phyloP scores from a whole-genome alignment of 2,329 filamentous ascomycete genomes.

The Colletotrichum lindemuthianum region DNA sequence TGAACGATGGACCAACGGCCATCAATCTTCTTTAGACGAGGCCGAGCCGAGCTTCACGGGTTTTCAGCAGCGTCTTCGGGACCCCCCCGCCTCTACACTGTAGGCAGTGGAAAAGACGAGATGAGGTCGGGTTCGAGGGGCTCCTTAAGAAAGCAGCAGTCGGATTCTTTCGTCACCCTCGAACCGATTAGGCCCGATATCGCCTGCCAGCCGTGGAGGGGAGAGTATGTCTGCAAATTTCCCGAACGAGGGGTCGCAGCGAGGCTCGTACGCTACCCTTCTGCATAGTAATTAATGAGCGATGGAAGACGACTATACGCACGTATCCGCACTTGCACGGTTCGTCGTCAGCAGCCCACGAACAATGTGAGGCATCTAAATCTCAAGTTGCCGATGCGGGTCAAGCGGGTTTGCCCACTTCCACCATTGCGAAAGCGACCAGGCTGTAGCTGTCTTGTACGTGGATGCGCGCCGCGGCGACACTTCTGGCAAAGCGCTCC shows the following conservation, averaged over 20 bases:
- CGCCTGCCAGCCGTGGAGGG: slow-evolving; percentile 27
- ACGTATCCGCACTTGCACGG: too few relatives aligned
- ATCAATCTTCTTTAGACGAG: too few relatives aligned
- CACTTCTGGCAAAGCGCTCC: too few relatives aligned
- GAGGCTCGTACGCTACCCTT: slow-evolving; percentile 23
- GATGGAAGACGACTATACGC: too few relatives aligned
- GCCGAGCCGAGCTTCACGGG: background rate
- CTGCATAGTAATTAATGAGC: background rate
- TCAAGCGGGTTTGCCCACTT: background rate
- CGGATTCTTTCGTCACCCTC: slow-evolving; percentile 23
- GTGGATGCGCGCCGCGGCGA: too few relatives aligned
- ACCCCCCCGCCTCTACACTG: too few relatives aligned
- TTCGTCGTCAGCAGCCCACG: too few relatives aligned
- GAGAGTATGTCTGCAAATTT: slow-evolving; percentile 21
- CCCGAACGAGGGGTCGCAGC: slow-evolving; percentile 26
- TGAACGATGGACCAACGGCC: too few relatives aligned
- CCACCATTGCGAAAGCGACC: too few relatives aligned
- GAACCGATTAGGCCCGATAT: slow-evolving; percentile 27
- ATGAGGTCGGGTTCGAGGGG: background rate
- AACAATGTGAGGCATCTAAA: too few relatives aligned
- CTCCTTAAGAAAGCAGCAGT: slow-evolving; percentile 17
- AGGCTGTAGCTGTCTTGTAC: too few relatives aligned
- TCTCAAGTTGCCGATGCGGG: slow-evolving; percentile 19
- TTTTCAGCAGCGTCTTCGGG: background rate
- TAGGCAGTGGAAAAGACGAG: too few relatives aligned